Conservation (phyloP, 2,329 filamentous ascomycete genomes). For the Periglandula ipomoeae region DNA sequence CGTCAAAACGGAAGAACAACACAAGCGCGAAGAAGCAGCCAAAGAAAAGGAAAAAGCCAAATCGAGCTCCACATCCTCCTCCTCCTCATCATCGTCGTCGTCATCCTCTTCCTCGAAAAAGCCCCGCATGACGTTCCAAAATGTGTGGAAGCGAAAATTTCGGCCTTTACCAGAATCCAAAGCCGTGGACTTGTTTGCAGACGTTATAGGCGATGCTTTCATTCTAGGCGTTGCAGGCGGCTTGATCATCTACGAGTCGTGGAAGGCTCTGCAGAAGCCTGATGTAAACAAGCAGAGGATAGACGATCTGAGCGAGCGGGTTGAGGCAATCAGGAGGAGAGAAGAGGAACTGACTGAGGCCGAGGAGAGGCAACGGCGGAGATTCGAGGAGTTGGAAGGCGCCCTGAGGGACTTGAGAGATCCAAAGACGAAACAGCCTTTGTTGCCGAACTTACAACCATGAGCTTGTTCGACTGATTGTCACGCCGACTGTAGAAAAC, state of each 20-base stretch:
- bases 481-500: too few species aligned
- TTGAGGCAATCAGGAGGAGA: conserved; percentile 40
- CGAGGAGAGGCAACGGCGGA: conserved; percentile 35
- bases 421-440: conserved; percentile 46
- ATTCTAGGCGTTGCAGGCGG: conserved; percentile 49
- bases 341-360: conserved; percentile 39
- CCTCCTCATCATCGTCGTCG: background rate
- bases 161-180: conserved; percentile 54
- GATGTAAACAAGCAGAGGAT: conserved; percentile 47
- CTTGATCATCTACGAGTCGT: conserved; percentile 54
- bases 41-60: conserved; percentile 31
- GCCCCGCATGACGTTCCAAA: conserved; percentile 28
- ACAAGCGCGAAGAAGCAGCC: conserved; percentile 42
- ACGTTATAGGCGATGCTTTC: conserved; percentile 55
- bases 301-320: conserved; percentile 35
- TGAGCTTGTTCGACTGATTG: background rate
- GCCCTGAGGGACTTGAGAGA: conserved; percentile 42
- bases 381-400: conserved; percentile 45
- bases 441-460: conserved; percentile 32
- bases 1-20: conserved; percentile 55
- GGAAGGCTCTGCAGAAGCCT: conserved; percentile 49
- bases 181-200: conserved; percentile 58
- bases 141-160: conserved; percentile 54
- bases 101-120: conserved; percentile 14
- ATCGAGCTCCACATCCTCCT: background rate